These are phyloP conservation scores for Alternaria ethzedia DNA, from an alignment of 2,329 filamentous ascomycete species.

Conservation along the genomic window DNA sequence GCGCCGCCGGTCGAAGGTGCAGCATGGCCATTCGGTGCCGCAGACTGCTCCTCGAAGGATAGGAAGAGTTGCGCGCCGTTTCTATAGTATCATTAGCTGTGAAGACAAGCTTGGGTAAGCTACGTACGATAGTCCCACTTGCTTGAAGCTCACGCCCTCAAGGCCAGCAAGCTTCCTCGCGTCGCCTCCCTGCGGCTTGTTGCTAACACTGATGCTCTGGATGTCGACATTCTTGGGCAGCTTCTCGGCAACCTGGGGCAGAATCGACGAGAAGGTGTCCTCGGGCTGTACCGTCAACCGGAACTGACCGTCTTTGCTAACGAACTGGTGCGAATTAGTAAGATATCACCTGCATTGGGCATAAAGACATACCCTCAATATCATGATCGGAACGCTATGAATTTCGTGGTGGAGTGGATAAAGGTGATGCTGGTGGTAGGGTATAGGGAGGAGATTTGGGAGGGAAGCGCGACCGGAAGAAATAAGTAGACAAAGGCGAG, in stretches of 20 bases:
- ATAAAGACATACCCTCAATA: constrained; percentile 59
- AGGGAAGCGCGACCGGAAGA: neutral
- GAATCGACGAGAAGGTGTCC: constrained; percentile 70
- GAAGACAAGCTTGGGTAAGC: constrained; percentile 9
- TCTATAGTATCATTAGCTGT: constrained; percentile 54
- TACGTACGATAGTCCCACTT: constrained; percentile 63
- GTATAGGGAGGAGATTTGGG: neutral
- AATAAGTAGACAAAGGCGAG: neutral
- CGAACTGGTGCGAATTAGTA: neutral
- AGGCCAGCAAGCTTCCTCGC: constrained; percentile 60
- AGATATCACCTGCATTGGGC: neutral
- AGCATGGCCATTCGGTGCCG: constrained; percentile 58
- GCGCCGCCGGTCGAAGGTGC: constrained; percentile 55
- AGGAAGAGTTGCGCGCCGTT: constrained; percentile 93
- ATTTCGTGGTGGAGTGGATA: neutral
- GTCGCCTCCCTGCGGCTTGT: constrained; percentile 66
- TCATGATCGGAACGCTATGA: constrained; percentile 59
- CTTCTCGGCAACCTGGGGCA: constrained; percentile 63
- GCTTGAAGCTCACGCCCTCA: constrained; percentile 61
- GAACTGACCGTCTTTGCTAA: constrained; percentile 73
- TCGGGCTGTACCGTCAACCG: constrained; percentile 78
- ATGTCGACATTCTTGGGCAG: constrained; percentile 64
- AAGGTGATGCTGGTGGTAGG: neutral
- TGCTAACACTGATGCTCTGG: constrained; percentile 64
- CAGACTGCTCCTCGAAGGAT: constrained; percentile 70